phyloP scores from a whole-genome alignment of 257 asterid species.

The Gardenia jasminoides region DNA sequence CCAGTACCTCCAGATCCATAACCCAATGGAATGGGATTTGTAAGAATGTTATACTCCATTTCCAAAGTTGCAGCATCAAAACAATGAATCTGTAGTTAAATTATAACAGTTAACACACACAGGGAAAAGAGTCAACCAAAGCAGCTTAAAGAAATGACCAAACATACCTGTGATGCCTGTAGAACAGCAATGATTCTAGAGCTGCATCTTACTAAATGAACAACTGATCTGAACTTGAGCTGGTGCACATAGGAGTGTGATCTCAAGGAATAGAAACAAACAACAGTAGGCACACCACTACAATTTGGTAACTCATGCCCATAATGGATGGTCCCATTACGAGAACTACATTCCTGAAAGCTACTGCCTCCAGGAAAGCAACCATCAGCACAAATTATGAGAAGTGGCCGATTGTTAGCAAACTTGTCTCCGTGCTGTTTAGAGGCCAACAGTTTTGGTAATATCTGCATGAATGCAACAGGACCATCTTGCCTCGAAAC shows the following conservation, averaged over 20 bases:
- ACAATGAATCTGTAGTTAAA: conserved; percentile 64
- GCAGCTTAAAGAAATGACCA: conserved; percentile 3
- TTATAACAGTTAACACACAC: conserved; percentile 5
- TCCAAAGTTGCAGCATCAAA: conserved; percentile 75
- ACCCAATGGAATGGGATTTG: conserved; percentile 70
- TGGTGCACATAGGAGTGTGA: conserved; percentile 78
- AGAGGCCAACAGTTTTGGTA: conserved; percentile 59
- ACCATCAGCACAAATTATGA: conserved; percentile 76
- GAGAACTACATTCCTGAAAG: conserved; percentile 39
- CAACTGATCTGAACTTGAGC: conserved; percentile 74
- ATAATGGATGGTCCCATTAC: conserved; percentile 47
- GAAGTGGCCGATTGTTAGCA: conserved; percentile 67
- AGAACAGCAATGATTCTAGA: conserved; percentile 73
- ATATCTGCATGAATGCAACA: conserved; percentile 73
- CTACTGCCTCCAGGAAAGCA: conserved; percentile 61
- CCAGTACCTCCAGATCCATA: conserved; percentile 60
- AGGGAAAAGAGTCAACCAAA: conserved; percentile 1
- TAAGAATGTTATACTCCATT: conserved; percentile 69
- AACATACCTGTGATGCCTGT: conserved; percentile 81
- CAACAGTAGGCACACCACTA: conserved; percentile 61
- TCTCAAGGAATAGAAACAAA: conserved; percentile 84
- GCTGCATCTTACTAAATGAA: conserved; percentile 83
- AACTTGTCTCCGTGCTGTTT: conserved; percentile 55
- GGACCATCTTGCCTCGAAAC: conserved; percentile 90
- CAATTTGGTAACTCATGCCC: conserved; percentile 39